Conservation (phyloP, 2,329 filamentous ascomycete species). For the Mycocentrospora acerina region DNA sequence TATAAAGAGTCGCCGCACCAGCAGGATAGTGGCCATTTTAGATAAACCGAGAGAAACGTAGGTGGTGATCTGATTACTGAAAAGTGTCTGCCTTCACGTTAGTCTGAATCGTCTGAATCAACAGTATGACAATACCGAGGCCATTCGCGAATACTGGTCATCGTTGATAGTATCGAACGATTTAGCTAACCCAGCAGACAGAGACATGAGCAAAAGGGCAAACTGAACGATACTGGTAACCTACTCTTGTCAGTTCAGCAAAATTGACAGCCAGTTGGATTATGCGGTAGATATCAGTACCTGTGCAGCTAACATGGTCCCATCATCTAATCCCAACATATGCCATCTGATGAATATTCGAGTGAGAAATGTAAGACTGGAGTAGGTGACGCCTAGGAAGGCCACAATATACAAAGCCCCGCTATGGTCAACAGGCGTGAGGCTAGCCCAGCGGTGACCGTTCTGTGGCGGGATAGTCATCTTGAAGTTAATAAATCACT, state of each 20-base stretch:
- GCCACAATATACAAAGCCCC: constrained; percentile 28
- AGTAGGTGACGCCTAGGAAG: constrained; percentile 27
- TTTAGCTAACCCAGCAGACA: constrained; percentile 26
- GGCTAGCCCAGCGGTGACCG: constrained; percentile 20
- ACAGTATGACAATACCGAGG: constrained; percentile 11
- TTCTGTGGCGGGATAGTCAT: constrained; percentile 9
- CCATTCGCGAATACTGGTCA: constrained; percentile 19
- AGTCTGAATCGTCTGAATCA: not conserved
- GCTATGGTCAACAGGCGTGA: constrained; percentile 26
- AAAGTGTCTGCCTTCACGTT: constrained; percentile 10
- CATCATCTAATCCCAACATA: constrained; percentile 28
- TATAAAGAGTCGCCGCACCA: constrained; percentile 31
- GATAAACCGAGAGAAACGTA: constrained; percentile 29
- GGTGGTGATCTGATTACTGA: constrained; percentile 20
- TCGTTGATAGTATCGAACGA: constrained; percentile 16
- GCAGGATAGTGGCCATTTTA: constrained; percentile 27
- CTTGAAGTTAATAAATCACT: no score
- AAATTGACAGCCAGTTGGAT: not conserved
- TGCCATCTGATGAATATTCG: constrained; percentile 29
- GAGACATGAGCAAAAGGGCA: constrained; percentile 16
- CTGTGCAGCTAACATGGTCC: constrained; percentile 23
- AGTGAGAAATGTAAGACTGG: constrained; percentile 23
- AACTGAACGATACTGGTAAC: constrained; percentile 18
- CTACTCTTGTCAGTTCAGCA: constrained; percentile 9
- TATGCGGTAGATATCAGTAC: constrained; percentile 8